These are phyloP conservation scores for Saccharum hybrid DNA, from an alignment of 202 grass and related monocot species.

Conservation along the genomic window DNA sequence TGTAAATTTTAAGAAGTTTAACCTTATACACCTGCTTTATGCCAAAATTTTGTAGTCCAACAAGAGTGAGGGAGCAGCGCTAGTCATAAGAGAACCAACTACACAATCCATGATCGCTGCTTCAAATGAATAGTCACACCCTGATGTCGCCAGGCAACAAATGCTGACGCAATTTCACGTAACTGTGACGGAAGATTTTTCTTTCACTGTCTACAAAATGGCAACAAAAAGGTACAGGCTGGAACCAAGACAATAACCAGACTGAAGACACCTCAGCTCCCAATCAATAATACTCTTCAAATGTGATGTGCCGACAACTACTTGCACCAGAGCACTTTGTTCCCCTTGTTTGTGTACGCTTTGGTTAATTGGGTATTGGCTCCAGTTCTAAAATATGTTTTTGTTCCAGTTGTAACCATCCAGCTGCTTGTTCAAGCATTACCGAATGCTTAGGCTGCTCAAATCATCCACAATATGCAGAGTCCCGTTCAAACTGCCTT, in stretches of 20 bases:
- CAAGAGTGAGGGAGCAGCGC: conserved; percentile 14
- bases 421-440: conserved; percentile 37
- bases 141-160: conserved; percentile 51
- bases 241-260: conserved; percentile 48
- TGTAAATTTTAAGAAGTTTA: conserved; percentile 35
- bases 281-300: conserved; percentile 60
- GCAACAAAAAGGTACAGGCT: conserved; percentile 53
- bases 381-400: conserved; percentile 47
- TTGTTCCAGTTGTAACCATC: conserved; percentile 48
- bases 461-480: conserved; percentile 70
- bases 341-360: conserved; percentile 39
- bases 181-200: conserved; percentile 44
- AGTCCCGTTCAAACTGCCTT: conserved; percentile 66
- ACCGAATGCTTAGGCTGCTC: conserved; percentile 73
- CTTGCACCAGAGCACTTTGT: conserved; percentile 47
- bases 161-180: conserved; percentile 27
- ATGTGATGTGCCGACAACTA: conserved; percentile 48
- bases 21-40: conserved; percentile 63
- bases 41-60: conserved; percentile 70
- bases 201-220: conserved; percentile 53
- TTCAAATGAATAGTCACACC: conserved; percentile 56
- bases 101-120: conserved; percentile 51
- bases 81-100: conserved; percentile 50
- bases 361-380: conserved; percentile 45
- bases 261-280: conserved; percentile 42